These are phyloP conservation scores for Prosopis cineraria DNA, from an alignment of 306 rosid species.

Conservation along the genomic window DNA sequence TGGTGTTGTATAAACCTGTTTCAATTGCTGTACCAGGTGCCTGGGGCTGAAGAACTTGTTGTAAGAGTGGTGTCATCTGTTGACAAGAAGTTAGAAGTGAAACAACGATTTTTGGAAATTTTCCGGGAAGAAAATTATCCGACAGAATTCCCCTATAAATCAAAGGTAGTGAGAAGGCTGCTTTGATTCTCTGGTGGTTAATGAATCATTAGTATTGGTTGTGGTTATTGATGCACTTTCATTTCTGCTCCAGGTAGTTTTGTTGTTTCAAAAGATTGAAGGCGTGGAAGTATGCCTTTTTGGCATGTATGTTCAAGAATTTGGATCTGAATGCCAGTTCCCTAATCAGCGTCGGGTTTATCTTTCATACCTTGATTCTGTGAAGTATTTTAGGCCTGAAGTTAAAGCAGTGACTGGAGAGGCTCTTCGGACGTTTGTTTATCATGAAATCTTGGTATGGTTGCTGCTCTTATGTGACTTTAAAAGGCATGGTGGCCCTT, in stretches of 20 bases:
- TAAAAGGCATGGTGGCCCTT: not conserved
- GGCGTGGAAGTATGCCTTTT: slow-evolving; percentile 98
- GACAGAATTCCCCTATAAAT: slow-evolving; percentile 91
- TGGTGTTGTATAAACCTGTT: slow-evolving; percentile 4
- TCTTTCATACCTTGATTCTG: slow-evolving; percentile 94
- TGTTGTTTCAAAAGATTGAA: slow-evolving; percentile 95
- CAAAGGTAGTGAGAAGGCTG: slow-evolving; percentile 62
- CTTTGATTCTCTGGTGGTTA: not conserved
- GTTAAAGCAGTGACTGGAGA: slow-evolving; percentile 86
- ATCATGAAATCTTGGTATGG: slow-evolving; percentile 90
- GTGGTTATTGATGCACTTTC: slow-evolving; percentile 12
- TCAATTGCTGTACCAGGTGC: slow-evolving; percentile 63
- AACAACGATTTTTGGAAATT: slow-evolving; percentile 87
- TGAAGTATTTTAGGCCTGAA: slow-evolving; percentile 97
- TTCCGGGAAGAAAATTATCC: slow-evolving; percentile 97
- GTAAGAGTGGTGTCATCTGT: slow-evolving; percentile 97
- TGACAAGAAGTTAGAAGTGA: slow-evolving; percentile 97
- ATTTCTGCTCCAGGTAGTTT: slow-evolving; percentile 52
- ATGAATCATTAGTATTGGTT: not conserved
- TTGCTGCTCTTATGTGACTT: slow-evolving; percentile 8
- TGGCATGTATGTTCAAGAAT: slow-evolving; percentile 99
- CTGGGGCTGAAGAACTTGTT: slow-evolving; percentile 90
- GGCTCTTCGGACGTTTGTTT: slow-evolving; percentile 95
- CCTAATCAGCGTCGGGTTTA: slow-evolving; percentile 98
- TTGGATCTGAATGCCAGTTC: slow-evolving; percentile 86